Conservation (phyloP, 2,329 filamentous ascomycete species). For the Cladobotryum mycophilum region DNA sequence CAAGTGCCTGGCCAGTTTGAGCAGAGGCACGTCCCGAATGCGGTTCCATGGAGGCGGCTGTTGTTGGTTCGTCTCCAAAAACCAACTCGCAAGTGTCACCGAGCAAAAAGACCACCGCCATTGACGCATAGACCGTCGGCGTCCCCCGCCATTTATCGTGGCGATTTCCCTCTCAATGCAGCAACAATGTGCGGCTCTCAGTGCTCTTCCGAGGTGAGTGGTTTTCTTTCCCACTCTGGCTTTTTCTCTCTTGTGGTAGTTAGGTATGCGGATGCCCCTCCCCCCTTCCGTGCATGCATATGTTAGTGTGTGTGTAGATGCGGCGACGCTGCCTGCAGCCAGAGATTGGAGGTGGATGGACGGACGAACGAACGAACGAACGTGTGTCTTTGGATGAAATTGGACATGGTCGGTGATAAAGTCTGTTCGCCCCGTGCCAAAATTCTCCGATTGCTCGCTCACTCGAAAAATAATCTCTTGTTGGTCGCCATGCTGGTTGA, state of each 20-base stretch:
- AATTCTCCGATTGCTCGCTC: too few relatives aligned
- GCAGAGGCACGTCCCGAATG: conserved; percentile 1
- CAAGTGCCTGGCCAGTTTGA: conserved; percentile 3
- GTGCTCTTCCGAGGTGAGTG: too few relatives aligned
- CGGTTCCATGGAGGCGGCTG: conserved; percentile 5
- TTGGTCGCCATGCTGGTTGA: neutral
- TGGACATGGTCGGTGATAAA: too few relatives aligned
- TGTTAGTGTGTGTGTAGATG: too few relatives aligned
- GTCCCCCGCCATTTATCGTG: conserved; percentile 3
- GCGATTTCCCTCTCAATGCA: conserved; percentile 2
- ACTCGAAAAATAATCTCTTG: too few relatives aligned
- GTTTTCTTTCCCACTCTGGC: too few relatives aligned
- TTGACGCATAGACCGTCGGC: conserved; percentile 7
- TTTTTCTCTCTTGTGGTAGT: too few relatives aligned
- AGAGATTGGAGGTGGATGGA: too few relatives aligned
- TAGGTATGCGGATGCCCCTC: neutral
- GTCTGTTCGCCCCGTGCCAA: too few relatives aligned
- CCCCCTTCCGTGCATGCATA: neutral
- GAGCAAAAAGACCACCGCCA: neutral
- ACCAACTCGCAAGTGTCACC: conserved; percentile 2
- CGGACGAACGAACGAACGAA: too few relatives aligned
- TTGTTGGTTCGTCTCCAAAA: conserved; percentile 4
- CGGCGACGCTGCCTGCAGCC: too few relatives aligned
- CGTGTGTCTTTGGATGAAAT: too few relatives aligned
- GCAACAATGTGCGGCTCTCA: neutral